A percentile compares a stretch with the other conserved stretches of the same genome.
Conservation (phyloP, 192 early-diverging fungal species). For the Pilobolus umbonatus region DNA sequence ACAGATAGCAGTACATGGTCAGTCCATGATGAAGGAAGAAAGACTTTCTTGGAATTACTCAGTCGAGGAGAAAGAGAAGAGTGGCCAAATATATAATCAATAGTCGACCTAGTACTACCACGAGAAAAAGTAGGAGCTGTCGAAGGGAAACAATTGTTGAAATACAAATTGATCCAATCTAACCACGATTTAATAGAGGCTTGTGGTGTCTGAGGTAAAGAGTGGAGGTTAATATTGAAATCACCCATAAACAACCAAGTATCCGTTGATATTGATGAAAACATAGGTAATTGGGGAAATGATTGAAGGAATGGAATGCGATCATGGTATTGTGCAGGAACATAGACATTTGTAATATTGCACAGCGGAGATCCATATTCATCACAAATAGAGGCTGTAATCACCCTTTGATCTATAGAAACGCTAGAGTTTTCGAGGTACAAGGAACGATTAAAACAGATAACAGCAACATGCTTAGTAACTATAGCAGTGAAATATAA, state of each 20-base stretch:
- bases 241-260: neutral
- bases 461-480: neutral
- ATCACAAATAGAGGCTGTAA: neutral
- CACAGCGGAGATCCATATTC: neutral
- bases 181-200: neutral
- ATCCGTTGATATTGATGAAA: neutral
- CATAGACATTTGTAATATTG: neutral
- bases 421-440: neutral
- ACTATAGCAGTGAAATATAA: neutral
- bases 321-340: neutral
- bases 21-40: neutral
- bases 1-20: neutral
- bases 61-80: neutral
- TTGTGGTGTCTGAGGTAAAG: too few relatives aligned
- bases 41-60: neutral
- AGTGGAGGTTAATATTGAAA: too few relatives aligned
- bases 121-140: neutral
- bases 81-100: neutral
- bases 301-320: neutral
- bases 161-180: neutral
- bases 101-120: neutral
- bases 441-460: neutral
- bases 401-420: neutral
- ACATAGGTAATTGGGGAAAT: neutral
- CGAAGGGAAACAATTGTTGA: neutral